Conservation (phyloP, 306 rosid genomes). For the Lathyrus oleraceus region DNA sequence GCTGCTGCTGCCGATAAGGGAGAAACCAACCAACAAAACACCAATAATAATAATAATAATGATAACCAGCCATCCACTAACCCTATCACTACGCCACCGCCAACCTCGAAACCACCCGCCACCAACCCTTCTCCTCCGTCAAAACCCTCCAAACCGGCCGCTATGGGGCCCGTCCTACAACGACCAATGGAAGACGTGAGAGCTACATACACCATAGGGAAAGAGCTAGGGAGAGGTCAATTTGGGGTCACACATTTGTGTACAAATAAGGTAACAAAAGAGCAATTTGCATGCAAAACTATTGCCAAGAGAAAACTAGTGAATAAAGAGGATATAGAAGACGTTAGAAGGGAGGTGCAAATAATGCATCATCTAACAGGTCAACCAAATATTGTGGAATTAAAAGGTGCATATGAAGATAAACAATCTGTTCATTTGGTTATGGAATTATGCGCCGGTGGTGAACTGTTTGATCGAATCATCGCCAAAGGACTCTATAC, state of each 20-base stretch:
- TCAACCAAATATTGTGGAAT: conserved; percentile 81
- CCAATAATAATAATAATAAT: background rate
- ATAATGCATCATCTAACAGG: conserved; percentile 87
- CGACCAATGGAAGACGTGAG: conserved; percentile 84
- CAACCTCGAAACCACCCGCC: conserved; percentile 22
- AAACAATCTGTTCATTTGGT: conserved; percentile 43
- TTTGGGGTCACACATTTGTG: conserved; percentile 85
- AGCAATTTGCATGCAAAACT: conserved; percentile 82
- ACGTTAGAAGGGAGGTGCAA: conserved; percentile 91
- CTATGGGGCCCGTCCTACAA: conserved; percentile 62
- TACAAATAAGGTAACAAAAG: conserved; percentile 62
- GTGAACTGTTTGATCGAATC: conserved; percentile 44
- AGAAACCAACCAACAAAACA: conserved; percentile 25
- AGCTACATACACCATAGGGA: conserved; percentile 59
- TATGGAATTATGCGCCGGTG: conserved; percentile 43
- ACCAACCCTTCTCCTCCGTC: conserved; percentile 35
- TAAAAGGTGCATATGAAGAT: conserved; percentile 55
- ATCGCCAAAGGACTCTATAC: conserved; percentile 42
- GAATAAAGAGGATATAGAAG: conserved; percentile 82
- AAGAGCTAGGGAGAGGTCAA: conserved; percentile 92
- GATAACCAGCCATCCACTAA: background rate
- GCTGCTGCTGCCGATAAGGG: conserved; percentile 33
- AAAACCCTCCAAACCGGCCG: conserved; percentile 35
- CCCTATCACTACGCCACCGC: conserved; percentile 15
- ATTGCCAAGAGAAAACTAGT: conserved; percentile 88